A percentile compares a stretch with the other conserved stretches of the same genome.
These are phyloP conservation scores for Aspergillus latus DNA, from an alignment of 2,329 filamentous ascomycete species.

Conservation along the genomic window DNA sequence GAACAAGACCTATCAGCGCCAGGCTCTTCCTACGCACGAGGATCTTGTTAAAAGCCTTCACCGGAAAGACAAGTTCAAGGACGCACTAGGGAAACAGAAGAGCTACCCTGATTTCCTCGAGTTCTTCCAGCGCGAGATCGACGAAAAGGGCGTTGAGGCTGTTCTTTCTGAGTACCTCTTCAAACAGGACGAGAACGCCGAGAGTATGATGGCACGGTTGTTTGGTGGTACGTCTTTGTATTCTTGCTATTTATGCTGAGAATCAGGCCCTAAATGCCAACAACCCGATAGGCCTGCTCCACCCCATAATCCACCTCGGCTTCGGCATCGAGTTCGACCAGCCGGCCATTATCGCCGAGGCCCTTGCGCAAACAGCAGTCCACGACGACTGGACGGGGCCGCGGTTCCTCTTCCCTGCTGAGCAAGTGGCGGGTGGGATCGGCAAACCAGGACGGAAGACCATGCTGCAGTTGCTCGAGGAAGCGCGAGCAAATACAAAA, in stretches of 20 bases:
- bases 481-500: constrained; percentile 57
- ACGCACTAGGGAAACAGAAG: constrained; percentile 62
- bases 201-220: constrained; percentile 68
- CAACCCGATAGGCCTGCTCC: constrained; percentile 59
- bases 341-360: constrained; percentile 77
- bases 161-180: constrained; percentile 70
- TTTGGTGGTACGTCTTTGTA: constrained; percentile 55
- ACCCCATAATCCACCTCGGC: constrained; percentile 81
- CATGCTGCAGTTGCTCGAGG: constrained; percentile 62
- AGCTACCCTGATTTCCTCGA: constrained; percentile 72
- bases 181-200: constrained; percentile 60
- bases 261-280: no score
- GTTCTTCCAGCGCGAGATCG: constrained; percentile 75
- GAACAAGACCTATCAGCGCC: constrained; percentile 68
- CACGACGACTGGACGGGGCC: constrained; percentile 59
- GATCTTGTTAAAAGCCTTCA: constrained; percentile 56
- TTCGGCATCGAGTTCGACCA: constrained; percentile 82
- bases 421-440: constrained; percentile 35
- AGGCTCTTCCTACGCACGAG: constrained; percentile 49
- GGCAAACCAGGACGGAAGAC: constrained; percentile 34
- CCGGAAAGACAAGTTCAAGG: constrained; percentile 57
- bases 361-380: constrained; percentile 71
- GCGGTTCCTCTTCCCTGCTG: constrained; percentile 50
- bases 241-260: neutral
- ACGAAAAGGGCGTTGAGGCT: constrained; percentile 59